phyloP scores from a whole-genome alignment of 169 alveolate genomes.

The Sarcocystis neurona region DNA sequence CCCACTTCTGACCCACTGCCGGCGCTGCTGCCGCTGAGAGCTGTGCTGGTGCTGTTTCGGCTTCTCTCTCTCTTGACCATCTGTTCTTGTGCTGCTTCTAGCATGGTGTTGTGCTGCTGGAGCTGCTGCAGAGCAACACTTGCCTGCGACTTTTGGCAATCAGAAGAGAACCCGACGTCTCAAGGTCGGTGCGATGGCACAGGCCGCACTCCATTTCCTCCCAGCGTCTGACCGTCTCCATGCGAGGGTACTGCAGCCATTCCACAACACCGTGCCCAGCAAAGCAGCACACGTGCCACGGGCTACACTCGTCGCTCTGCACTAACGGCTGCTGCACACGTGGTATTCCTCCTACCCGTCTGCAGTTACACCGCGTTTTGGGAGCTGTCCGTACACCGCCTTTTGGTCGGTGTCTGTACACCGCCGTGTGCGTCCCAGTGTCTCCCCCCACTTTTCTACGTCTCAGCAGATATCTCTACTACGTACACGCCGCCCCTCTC shows the following conservation, averaged over 20 bases:
- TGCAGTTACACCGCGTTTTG: too few relatives aligned
- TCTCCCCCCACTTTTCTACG: background rate
- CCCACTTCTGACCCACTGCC: too few relatives aligned
- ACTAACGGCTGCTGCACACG: too few relatives aligned
- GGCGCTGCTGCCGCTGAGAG: too few relatives aligned
- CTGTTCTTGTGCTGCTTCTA: too few relatives aligned
- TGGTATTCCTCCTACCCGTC: too few relatives aligned
- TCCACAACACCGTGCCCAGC: slow-evolving; percentile 12
- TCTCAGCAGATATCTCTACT: background rate
- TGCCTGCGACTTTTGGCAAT: slow-evolving; percentile 72
- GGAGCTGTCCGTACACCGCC: too few relatives aligned
- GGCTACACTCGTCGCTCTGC: too few relatives aligned
- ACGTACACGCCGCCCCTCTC: too few relatives aligned
- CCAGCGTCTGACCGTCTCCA: slow-evolving; percentile 76
- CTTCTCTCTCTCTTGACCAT: too few relatives aligned
- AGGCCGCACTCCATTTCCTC: slow-evolving; percentile 77
- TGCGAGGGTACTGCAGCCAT: slow-evolving; percentile 65
- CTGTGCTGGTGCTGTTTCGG: too few relatives aligned
- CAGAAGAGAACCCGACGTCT: slow-evolving; percentile 75
- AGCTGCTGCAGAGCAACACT: background rate
- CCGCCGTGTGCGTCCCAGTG: background rate
- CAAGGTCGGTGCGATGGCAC: slow-evolving; percentile 77
- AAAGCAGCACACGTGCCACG: background rate
- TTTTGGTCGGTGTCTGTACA: background rate
- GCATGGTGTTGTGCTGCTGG: too few relatives aligned